Conservation (phyloP, 495 filamentous ascomycete species). For the Penicillium paxilli region DNA sequence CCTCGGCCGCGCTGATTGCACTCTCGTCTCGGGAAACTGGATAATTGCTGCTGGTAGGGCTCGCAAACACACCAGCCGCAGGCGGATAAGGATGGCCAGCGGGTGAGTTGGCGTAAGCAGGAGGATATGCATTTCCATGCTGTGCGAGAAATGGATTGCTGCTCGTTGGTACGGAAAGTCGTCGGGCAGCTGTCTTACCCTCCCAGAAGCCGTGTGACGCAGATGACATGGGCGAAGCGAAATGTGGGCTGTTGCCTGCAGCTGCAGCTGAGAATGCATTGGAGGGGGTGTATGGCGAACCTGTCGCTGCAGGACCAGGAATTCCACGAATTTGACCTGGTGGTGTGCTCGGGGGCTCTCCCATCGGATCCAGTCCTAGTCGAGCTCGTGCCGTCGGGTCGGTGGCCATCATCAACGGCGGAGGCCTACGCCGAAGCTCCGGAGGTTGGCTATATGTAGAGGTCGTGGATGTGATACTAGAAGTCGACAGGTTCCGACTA, state of each 20-base stretch:
- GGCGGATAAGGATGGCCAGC: conserved; percentile 53
- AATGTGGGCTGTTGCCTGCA: conserved; percentile 70
- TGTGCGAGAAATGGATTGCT: conserved; percentile 73
- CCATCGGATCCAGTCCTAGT: conserved; percentile 62
- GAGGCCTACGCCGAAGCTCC: conserved; percentile 70
- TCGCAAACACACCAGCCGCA: conserved; percentile 60
- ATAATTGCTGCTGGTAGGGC: conserved; percentile 70
- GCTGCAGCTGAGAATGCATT: conserved; percentile 69
- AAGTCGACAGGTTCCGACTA: conserved; percentile 79
- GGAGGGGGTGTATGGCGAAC: conserved; percentile 56
- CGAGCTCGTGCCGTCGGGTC: conserved; percentile 58
- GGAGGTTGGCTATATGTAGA: conserved; percentile 64
- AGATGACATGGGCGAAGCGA: conserved; percentile 67
- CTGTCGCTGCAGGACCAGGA: conserved; percentile 59
- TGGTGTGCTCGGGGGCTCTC: conserved; percentile 48
- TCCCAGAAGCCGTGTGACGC: conserved; percentile 70
- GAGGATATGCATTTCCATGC: conserved; percentile 55
- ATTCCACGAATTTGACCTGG: conserved; percentile 44
- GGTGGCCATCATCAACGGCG: conserved; percentile 81
- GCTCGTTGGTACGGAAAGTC: conserved; percentile 78
- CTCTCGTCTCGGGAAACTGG: conserved; percentile 66
- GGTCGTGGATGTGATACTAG: conserved; percentile 75
- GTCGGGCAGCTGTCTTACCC: conserved; percentile 67
- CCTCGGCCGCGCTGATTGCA: conserved; percentile 58
- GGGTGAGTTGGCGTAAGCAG: conserved; percentile 53